Conservation (phyloP, 1,284 basidiomycete species). For the Pisolithus thermaeus region DNA sequence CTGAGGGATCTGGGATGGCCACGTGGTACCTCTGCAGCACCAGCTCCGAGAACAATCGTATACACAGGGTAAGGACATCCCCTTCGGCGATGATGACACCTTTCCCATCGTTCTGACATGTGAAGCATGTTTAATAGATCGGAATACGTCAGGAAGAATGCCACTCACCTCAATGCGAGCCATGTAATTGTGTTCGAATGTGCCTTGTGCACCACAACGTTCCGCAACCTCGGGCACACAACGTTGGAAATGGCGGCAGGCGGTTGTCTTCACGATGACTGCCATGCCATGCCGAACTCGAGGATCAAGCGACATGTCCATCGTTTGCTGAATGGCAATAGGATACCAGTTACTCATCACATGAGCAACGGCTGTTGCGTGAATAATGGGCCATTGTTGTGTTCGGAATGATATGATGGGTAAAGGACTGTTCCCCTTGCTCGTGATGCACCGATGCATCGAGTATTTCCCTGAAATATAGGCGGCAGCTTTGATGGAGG, state of each 20-base stretch:
- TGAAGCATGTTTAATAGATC: conserved; percentile 8
- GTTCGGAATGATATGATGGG: conserved; percentile 54
- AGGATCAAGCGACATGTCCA: conserved; percentile 32
- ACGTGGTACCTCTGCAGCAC: conserved; percentile 40
- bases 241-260: conserved; percentile 44
- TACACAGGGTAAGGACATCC: conserved; percentile 46
- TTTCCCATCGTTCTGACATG: conserved; percentile 41
- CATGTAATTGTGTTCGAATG: conserved; percentile 50
- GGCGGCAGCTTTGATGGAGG: conserved; percentile 42
- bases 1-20: conserved; percentile 34
- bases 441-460: conserved; percentile 40
- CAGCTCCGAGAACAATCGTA: conserved; percentile 48
- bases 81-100: conserved; percentile 51
- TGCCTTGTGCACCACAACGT: conserved; percentile 51
- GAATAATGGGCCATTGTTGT: conserved; percentile 47
- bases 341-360: conserved; percentile 45
- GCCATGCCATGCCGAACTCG: conserved; percentile 44
- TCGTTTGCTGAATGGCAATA: conserved; percentile 27
- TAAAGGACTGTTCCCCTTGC: conserved; percentile 32
- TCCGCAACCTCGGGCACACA: conserved; percentile 44
- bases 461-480: conserved; percentile 48
- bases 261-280: conserved; percentile 45
- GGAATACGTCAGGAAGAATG: background rate
- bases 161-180: conserved; percentile 42
- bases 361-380: conserved; percentile 40